Base-by-base conservation (phyloP, 2,329 filamentous ascomycete genomes). In the Seiridium unicorne region DNA sequence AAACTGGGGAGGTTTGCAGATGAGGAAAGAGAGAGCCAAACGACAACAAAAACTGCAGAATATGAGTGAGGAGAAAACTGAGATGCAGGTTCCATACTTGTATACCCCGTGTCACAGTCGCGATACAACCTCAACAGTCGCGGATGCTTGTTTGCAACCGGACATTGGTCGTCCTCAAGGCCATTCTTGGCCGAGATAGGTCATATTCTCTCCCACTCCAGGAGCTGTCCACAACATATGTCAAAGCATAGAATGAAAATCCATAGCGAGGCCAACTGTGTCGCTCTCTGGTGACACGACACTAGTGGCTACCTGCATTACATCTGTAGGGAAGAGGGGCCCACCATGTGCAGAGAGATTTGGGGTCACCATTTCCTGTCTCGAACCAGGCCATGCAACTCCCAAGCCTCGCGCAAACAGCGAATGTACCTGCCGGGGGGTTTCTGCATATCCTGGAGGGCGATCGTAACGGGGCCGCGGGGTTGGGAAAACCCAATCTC, bases 81-180 rank as follows among this genome's bases (percentile, higher is more conserved):
- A 72, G 63, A 68, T 71, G 69, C 69, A 72, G 70, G 65, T 70
- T 61, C 65, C 64, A 68, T 71, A 66, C 65, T 67, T 71, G 69
- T 72, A 72, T 72, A 73, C 66, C 63, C 64, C 64, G 71, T 73
- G 56, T 55, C 57, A 48, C 61, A 63, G 60, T 49, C 51, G 18
- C 49, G 38, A 59, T 53, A 48, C 55, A 58, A 38, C n/a, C 55
- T 18, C 32, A 31, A 51, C 32, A 5, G 9, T 42, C 46, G 38
- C 35, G 36, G 44, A 40, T 36, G 11, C 44, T 49, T 58, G 55
- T 58, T 58, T 58, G 46, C 40, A 54, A 31, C 38, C 26, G 36
- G 40, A 51, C 47, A 44, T 36, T 44, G 49, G 42, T 38, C 13
- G 38, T 26, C 34, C 5, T 32, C 36, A 40, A 54, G 49, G 49